phyloP scores from a whole-genome alignment of 352 stramenopile genomes.

The Phytophthora lateralis region DNA sequence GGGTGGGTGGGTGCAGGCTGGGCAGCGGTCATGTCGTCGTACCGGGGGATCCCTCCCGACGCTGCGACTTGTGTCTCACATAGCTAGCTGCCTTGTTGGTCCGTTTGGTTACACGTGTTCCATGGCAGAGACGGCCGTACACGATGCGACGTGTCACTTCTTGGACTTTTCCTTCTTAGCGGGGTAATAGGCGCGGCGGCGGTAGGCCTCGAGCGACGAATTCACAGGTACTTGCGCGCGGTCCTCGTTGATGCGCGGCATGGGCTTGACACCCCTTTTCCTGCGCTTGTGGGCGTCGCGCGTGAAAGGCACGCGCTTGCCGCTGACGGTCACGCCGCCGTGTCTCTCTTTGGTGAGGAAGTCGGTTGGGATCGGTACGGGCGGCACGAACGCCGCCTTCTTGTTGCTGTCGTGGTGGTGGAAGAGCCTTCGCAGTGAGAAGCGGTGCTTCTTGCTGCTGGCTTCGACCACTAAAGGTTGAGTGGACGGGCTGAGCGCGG shows the following conservation, averaged over 20 bases:
- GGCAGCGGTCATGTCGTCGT: conserved; percentile 7
- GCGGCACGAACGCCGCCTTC: conserved; percentile 19
- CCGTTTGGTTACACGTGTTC: not conserved
- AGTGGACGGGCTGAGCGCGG: conserved; percentile 2
- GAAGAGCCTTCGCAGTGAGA: conserved; percentile 40
- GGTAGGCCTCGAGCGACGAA: conserved; percentile 43
- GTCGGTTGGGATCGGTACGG: conserved; percentile 36
- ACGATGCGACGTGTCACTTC: conserved; percentile 22
- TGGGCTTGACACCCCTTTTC: conserved; percentile 21
- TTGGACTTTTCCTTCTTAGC: conserved; percentile 42
- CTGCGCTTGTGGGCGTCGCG: conserved; percentile 36
- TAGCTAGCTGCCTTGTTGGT: not conserved
- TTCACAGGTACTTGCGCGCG: conserved; percentile 20
- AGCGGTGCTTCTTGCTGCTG: conserved; percentile 38
- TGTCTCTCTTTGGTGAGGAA: conserved; percentile 41
- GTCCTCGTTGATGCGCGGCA: conserved; percentile 42
- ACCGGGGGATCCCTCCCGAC: not conserved
- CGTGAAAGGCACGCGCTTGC: conserved; percentile 47
- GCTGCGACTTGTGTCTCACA: conserved; percentile 16
- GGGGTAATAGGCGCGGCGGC: conserved; percentile 46
- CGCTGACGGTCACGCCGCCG: conserved; percentile 43
- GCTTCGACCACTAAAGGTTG: conserved; percentile 21
- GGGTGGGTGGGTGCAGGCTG: no score
- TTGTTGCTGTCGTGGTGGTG: conserved; percentile 20
- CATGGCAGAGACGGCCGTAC: conserved; percentile 9